phyloP scores from a whole-genome alignment of 108 stramenopile species.

The Nannochloropsis gaditana region DNA sequence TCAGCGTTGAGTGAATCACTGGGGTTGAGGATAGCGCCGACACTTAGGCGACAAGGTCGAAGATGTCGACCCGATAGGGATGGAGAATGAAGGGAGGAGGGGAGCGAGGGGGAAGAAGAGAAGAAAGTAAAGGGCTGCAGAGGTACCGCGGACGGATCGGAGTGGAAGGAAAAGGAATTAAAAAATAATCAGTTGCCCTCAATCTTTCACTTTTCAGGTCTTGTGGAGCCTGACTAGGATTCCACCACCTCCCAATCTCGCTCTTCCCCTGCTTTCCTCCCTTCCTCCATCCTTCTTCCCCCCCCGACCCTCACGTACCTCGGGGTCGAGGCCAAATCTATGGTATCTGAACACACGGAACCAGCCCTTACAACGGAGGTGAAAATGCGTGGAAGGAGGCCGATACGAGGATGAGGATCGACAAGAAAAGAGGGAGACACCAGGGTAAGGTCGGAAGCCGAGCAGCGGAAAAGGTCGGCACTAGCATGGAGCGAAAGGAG shows the following conservation, averaged over 20 bases:
- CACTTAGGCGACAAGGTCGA: not conserved
- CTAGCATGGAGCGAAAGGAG: not conserved
- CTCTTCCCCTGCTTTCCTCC: too few relatives aligned
- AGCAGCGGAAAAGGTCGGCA: not conserved
- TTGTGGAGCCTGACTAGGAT: too few relatives aligned
- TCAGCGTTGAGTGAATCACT: too few relatives aligned
- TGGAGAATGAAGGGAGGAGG: not conserved
- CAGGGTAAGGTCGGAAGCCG: not conserved
- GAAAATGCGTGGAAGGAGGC: not conserved
- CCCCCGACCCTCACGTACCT: not conserved
- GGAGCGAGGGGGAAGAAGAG: not conserved
- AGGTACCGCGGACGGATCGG: not conserved
- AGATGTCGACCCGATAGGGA: too few relatives aligned
- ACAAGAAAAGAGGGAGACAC: not conserved
- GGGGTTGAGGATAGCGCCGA: not conserved
- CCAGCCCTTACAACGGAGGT: not conserved
- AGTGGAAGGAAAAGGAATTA: too few relatives aligned
- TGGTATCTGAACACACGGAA: not conserved
- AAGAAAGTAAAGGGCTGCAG: not conserved
- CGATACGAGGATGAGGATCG: not conserved
- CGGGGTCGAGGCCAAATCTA: not conserved
- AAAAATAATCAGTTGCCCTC: too few relatives aligned
- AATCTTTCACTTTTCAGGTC: too few relatives aligned
- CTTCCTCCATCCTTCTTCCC: too few relatives aligned
- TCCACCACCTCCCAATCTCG: too few relatives aligned